Base-by-base conservation (phyloP, 1,139 yeast genomes). In the Diutina rugosa region DNA sequence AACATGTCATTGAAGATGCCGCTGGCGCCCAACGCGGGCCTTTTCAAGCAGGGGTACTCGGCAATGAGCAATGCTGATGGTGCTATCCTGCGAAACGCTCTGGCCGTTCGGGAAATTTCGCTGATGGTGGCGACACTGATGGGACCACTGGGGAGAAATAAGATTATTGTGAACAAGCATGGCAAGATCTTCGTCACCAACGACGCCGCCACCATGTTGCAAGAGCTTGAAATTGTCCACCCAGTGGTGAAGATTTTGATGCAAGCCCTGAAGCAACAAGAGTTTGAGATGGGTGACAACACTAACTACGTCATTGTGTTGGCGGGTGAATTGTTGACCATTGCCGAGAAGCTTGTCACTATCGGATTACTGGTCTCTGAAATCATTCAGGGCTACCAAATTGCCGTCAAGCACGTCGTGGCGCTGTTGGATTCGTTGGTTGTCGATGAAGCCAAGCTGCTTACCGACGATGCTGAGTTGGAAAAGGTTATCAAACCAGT, bases 121-220 rank as follows among this genome's bases (percentile, higher is more conserved):
- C 82, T 85, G 57, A 90, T 93, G 82, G 88, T 95, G 61, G 80
- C 91, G 60, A 90, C 98, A 4, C 90, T 97, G 9, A 88, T 93
- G 78, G 99, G 99, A 6, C 99, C 99, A 59, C 88, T 95, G 71
- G 99, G 99, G 56, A 81, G 97, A 66, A 93, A 91, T 72, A 93
- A 93, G 79, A 90, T 95, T 69, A 86, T 93, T 65, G 97, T 91
- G 58, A 93, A 93, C 72, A 70, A 73, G 59, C 68, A 88, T 63
- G 91, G 91, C 58, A 90, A 85, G 69, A 87, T 88, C 46, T 89
- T 90, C 67, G 82, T 93, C 62, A 93, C 99, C 54, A 89, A 90
- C 64, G 99, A 95, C 71, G 98, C 98, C 14, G 97, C 98, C 51
- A 93, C 99, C 10, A 93, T 93, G 85, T 77, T 93, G 61, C 82